Base-by-base conservation (phyloP, 2,329 filamentous ascomycete species). In the Orbilia javanica region DNA sequence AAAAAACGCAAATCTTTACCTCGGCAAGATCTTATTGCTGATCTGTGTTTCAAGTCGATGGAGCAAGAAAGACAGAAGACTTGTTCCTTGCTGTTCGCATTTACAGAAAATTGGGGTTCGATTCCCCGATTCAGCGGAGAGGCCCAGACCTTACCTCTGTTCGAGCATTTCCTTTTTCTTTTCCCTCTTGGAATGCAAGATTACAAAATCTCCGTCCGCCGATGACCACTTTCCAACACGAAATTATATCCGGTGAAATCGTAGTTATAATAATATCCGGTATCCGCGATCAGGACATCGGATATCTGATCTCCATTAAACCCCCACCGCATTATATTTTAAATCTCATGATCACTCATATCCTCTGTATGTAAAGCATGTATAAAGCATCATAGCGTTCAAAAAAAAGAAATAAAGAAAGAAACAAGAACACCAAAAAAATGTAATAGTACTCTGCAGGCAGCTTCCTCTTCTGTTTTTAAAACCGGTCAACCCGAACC, bases 41-140 rank as follows among this genome's bases (percentile, higher is more conserved):
- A 60, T 60, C 55, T 60, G n/a, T 60, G 55, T 60, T 60, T 60
- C 55, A 60, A 60, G 5, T 57, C n/a, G 29, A 57, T 57, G 52
- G 31, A 36, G 52, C 42, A 20, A 10, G 15, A n/a, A 8, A 8
- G 11, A 20, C 18, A 20, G 20, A 44, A 22, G 39, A 25, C 31
- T 10, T 34, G 31, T 57, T 57, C 52, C n/a, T 39, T 57, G 52
- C 31, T 36, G 48, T 34, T 44, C 8, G 22, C 34, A 34, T 3
- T 27, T 27, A 11, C 52, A 42, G 20, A 13, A 27, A 25, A 42
- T 39, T n/a, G 53, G 53, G 29, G 8, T 39, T 39, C 20, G 31
- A 34, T 42, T 60, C 55, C 52, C 52, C 55, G 34, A 42, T 60
- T 42, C 20, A 60, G 34, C 55, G 55, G 55, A 60, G 34, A 27